A percentile compares a stretch with the other conserved stretches of the same genome.
These are phyloP conservation scores for Rhododendron griersonianum DNA, from an alignment of 148 eudicot genomes.

Conservation along the genomic window DNA sequence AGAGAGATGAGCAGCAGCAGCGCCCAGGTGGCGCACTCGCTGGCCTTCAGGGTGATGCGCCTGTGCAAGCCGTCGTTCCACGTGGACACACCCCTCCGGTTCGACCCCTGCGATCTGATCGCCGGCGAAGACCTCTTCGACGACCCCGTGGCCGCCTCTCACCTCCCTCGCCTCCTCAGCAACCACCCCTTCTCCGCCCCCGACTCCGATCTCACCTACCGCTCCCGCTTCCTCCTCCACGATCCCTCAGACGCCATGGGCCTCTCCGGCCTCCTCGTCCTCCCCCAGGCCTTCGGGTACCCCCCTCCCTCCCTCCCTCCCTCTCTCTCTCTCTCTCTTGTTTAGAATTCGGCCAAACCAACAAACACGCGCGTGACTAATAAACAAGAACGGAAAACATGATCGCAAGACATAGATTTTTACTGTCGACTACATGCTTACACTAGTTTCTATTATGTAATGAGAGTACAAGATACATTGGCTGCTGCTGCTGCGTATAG, in stretches of 20 bases:
- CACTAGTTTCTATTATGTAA: too few species aligned
- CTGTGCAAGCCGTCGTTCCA: constrained; percentile 86
- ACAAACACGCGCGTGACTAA: not conserved
- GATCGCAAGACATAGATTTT: too few species aligned
- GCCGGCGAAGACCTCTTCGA: constrained; percentile 77
- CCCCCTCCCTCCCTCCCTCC: not conserved
- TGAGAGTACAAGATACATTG: too few species aligned
- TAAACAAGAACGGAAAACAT: too few species aligned
- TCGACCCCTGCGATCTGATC: constrained; percentile 78
- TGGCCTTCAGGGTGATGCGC: constrained; percentile 95
- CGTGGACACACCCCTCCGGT: constrained; percentile 71
- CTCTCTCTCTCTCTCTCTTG: not conserved
- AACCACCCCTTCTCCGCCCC: constrained; percentile 15
- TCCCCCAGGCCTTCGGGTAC: constrained; percentile 93
- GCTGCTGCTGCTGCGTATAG: too few species aligned
- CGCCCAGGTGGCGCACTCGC: constrained; percentile 51
- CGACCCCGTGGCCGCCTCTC: constrained; percentile 37
- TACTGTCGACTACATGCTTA: too few species aligned
- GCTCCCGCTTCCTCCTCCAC: constrained; percentile 59
- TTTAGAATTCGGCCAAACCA: not conserved
- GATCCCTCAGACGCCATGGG: constrained; percentile 65
- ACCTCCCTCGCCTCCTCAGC: constrained; percentile 36
- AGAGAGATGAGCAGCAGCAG: constrained; percentile 31
- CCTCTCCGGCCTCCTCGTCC: constrained; percentile 83
- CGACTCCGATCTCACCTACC: constrained; percentile 54